phyloP scores from a whole-genome alignment of 2,329 filamentous ascomycete species.

The Cladophialophora carrionii region DNA sequence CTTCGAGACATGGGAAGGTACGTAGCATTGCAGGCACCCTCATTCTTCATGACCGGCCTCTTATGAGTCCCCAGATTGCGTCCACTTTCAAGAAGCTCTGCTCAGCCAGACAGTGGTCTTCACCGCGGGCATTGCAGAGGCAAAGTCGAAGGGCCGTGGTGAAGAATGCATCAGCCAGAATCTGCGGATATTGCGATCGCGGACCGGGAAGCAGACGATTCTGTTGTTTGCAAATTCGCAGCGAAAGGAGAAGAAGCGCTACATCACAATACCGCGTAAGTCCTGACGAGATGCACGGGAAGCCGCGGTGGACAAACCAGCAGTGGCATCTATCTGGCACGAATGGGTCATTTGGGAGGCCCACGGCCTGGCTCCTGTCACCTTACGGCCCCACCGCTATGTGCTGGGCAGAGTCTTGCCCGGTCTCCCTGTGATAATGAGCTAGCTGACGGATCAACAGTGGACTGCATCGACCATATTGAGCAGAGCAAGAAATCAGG shows the following conservation, averaged over 20 bases:
- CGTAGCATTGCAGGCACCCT: constrained; percentile 8
- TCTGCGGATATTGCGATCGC: constrained; percentile 45
- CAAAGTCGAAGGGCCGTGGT: constrained; percentile 50
- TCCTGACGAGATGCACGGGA: neutral
- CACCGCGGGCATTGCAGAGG: constrained; percentile 49
- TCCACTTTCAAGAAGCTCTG: constrained; percentile 48
- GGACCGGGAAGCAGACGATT: constrained; percentile 45
- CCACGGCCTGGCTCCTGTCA: neutral
- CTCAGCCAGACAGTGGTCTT: constrained; percentile 47
- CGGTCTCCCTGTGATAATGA: neutral
- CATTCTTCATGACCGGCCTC: neutral
- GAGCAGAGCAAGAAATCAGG: constrained; percentile 47
- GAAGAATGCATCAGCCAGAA: constrained; percentile 53
- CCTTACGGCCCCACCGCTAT: neutral
- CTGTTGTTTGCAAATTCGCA: constrained; percentile 51
- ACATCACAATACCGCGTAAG: constrained; percentile 48
- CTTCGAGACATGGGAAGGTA: constrained; percentile 50
- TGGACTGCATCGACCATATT: constrained; percentile 47
- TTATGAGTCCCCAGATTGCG: constrained; percentile 43
- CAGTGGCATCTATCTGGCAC: neutral
- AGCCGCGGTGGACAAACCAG: neutral
- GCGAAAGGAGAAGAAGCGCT: constrained; percentile 47
- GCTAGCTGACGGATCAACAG: constrained; percentile 33
- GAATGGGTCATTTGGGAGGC: neutral
- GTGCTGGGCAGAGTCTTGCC: neutral